A percentile compares a stretch with the other conserved stretches of the same genome.
These are phyloP conservation scores for Achaetomium macrosporum DNA, from an alignment of 2,329 filamentous ascomycete species.

Conservation along the genomic window DNA sequence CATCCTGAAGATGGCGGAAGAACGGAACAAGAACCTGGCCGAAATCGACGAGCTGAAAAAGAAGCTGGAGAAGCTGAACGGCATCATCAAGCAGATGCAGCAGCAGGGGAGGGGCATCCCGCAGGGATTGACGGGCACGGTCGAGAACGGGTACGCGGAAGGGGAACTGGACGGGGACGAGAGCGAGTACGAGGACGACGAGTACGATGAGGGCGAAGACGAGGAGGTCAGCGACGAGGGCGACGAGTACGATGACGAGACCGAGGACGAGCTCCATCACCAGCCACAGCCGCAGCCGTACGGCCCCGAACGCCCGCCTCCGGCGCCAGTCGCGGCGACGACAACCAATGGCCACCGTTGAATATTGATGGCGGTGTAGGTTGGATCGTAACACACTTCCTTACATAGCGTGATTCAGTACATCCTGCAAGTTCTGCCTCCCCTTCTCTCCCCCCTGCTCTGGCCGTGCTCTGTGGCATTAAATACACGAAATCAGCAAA, in stretches of 20 bases:
- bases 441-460: too few relatives aligned
- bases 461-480: too few relatives aligned
- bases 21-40: conserved; percentile 69
- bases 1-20: conserved; percentile 95
- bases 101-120: conserved; percentile 77
- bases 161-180: conserved; percentile 59
- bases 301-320: conserved; percentile 40
- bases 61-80: conserved; percentile 86
- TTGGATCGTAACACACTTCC: not conserved
- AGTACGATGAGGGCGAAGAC: conserved; percentile 48
- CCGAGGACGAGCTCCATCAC: conserved; percentile 32
- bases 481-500: too few relatives aligned
- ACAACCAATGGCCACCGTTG: conserved; percentile 37
- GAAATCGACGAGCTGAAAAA: conserved; percentile 74
- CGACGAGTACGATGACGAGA: conserved; percentile 32
- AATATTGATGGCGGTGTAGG: conserved; percentile 1
- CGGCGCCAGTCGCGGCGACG: conserved; percentile 17
- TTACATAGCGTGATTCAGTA: not conserved
- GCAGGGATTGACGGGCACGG: conserved; percentile 49
- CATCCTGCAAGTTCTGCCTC: not conserved
- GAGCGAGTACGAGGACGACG: conserved; percentile 57
- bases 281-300: conserved; percentile 28
- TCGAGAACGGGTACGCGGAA: conserved; percentile 58
- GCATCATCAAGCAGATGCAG: conserved; percentile 94
- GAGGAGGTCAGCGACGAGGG: conserved; percentile 37